Evolutionary conservation across 2,329 filamentous ascomycete genomes (phyloP), one percentile per base, ranked within the genome.

Genomic region (Pseudogymnoascus sp.): DNA sequence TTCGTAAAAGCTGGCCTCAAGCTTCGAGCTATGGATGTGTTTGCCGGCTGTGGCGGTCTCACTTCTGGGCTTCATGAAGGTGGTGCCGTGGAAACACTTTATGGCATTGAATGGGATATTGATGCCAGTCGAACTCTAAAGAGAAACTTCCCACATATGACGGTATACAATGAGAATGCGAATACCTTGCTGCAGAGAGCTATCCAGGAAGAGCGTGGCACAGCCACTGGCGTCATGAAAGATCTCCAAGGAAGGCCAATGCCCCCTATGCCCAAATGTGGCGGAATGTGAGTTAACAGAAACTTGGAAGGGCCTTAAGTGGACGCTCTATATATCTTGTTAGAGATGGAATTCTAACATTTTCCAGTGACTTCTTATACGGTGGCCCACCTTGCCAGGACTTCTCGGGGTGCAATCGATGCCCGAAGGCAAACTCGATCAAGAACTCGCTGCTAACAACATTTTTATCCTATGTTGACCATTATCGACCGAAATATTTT

Each of bases 401-500:
- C 1, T 67, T 61, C 21, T 65, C 61, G 1, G 21, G 31, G 4
- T n/a, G 55, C 5, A 69, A 69, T 27, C 45, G 62, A n/a, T 21
- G 7, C 3, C 60, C 40, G 8, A 64, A 62, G 18, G 40, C 42
- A 1, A 61, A 64, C 15, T 67, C 67, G n/a, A 60, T 62, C 18
- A 67, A 62, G 21, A 70, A 69, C 35, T 64, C 62, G 6, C 48
- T 69, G 3, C 48, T 70, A 1, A 64, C 64, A 2, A 59, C 66
- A 9, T 65, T 61, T 13, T 42, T 70, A 0, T 64, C 63, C 0
- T 70, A 62, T 27, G 62, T 68, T 0, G 66, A 70, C 33, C 66
- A 66, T 21, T 70, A 70, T 39, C 58, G 60, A 15, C 69, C 69
- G 1, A 64, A 64, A 21, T 69, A 70, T 33, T 65, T 67, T 29